These are phyloP conservation scores for Bolboschoenoplectus hybrid DNA, from an alignment of 202 grass and related monocot genomes.

Conservation along the genomic window DNA sequence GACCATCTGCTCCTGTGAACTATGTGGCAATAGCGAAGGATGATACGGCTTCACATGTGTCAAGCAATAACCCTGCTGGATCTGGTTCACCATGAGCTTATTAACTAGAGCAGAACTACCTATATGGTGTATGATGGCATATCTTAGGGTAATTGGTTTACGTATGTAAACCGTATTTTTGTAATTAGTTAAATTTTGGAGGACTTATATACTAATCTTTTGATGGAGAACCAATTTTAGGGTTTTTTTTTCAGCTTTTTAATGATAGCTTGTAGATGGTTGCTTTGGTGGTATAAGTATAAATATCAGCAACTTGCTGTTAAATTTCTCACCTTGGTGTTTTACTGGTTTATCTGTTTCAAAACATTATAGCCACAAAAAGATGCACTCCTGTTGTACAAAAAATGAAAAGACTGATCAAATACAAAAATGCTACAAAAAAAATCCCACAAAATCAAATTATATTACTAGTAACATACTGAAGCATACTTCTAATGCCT, in stretches of 20 bases:
- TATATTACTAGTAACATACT: too few species aligned
- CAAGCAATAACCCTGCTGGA: slow-evolving; percentile 40
- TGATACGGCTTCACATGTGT: slow-evolving; percentile 54
- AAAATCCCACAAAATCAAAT: too few species aligned
- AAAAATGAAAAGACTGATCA: too few species aligned
- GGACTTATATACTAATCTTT: slow-evolving; percentile 17
- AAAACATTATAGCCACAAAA: not conserved
- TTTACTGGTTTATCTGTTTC: not conserved
- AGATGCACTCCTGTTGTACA: too few species aligned
- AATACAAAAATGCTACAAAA: too few species aligned
- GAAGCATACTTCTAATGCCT: too few species aligned
- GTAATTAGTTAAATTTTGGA: not conserved
- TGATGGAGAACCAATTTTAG: slow-evolving; percentile 9
- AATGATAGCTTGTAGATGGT: slow-evolving; percentile 6
- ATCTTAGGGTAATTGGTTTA: not conserved
- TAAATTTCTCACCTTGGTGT: slow-evolving; percentile 6
- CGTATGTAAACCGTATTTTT: not conserved
- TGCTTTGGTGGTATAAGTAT: slow-evolving; percentile 21
- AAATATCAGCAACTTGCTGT: not conserved
- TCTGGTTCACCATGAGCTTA: slow-evolving; percentile 37
- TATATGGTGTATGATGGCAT: slow-evolving; percentile 23
- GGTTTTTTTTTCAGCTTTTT: not conserved
- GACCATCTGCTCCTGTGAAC: slow-evolving; percentile 67
- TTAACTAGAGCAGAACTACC: slow-evolving; percentile 7
- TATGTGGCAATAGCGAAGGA: slow-evolving; percentile 82